phyloP scores from a whole-genome alignment of 768 basidiomycete species.

The Polyporus arcularius region DNA sequence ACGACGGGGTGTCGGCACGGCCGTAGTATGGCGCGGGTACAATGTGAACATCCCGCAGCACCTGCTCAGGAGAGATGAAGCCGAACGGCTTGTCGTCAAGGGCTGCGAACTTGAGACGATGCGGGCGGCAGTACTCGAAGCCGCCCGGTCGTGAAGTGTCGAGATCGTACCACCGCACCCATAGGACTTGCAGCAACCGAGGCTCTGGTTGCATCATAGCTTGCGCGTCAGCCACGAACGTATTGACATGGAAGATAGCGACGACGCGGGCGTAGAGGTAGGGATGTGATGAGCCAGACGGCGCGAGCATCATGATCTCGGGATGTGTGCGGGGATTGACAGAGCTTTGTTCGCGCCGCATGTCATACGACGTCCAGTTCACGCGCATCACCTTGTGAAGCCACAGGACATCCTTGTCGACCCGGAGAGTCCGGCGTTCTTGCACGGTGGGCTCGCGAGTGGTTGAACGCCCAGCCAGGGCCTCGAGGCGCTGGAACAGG shows the following conservation, averaged over 20 bases:
- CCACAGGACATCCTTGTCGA: no score
- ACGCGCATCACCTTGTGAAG: conserved; percentile 33
- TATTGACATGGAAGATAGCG: conserved; percentile 31
- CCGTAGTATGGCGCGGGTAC: no score
- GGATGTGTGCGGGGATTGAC: conserved; percentile 39
- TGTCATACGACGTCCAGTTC: conserved; percentile 46
- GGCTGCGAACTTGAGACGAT: conserved; percentile 39
- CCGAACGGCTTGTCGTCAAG: conserved; percentile 38
- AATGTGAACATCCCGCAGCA: conserved; percentile 43
- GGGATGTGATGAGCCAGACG: conserved; percentile 16
- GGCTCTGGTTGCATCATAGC: no score
- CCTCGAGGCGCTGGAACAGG: no score
- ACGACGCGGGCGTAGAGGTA: conserved; percentile 34
- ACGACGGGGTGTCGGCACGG: no score
- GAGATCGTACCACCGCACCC: conserved; percentile 41
- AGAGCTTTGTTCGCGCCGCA: conserved; percentile 40
- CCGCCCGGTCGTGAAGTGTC: conserved; percentile 30
- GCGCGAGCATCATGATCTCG: conserved; percentile 32
- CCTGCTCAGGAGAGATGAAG: conserved; percentile 44
- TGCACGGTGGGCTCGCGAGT: no score
- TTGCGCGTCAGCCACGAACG: no score
- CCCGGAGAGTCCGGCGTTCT: no score
- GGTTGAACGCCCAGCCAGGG: no score
- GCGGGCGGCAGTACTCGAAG: conserved; percentile 30
- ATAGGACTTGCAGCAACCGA: conserved; percentile 34